Base-by-base conservation (phyloP, 2,329 filamentous ascomycete genomes). In the Sporothrix dimorphospora region DNA sequence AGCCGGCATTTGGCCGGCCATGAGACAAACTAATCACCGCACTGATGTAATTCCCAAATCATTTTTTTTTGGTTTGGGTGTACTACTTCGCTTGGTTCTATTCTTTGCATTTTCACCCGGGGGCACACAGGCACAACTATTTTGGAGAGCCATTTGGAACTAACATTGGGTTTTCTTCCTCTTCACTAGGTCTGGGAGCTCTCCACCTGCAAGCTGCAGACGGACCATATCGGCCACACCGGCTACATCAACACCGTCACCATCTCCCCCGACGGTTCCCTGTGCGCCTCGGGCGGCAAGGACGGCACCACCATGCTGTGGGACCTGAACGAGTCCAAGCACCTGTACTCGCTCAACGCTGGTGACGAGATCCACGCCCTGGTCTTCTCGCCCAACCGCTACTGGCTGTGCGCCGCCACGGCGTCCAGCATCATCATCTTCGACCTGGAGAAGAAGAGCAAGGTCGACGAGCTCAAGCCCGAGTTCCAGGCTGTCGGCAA, bases 391-490 rank as follows among this genome's bases (percentile, higher is more conserved):
- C 96, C 96, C 83, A 99, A 99, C 94, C 92, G 96, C 85, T 99
- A 99, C 94, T 99, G 96, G 96, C 92, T 99, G 80, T 99, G 96
- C 90, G 96, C 96, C 83, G 96, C 96, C 83, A 99, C 96, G 77
- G 90, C 94, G 83, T 93, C 90, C 87, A 94, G 91, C 90, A 98
- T 99, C 90, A 98, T 98, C 90, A 98, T 99, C 90, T 99, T 99
- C 88, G 96, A 99, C 83, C 91, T 99, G 79, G 96, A 99, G 94
- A 99, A 99, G 94, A 99, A 99, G 94, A 97, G 92, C 92, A 98
- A 98, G 92, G 95, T 98, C 82, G 95, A 98, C 81, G 96, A 98
- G 91, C 91, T 99, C 85, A 98, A 97, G 92, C 95, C 95, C 79
- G 96, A 99, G 85, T 97, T 96, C 89, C 89, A 94, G 82, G 90